A percentile compares a stretch with the other conserved stretches of the same genome.
phyloP scores from a whole-genome alignment of 805 yeast species.

The Hanseniaspora mollemarum region DNA sequence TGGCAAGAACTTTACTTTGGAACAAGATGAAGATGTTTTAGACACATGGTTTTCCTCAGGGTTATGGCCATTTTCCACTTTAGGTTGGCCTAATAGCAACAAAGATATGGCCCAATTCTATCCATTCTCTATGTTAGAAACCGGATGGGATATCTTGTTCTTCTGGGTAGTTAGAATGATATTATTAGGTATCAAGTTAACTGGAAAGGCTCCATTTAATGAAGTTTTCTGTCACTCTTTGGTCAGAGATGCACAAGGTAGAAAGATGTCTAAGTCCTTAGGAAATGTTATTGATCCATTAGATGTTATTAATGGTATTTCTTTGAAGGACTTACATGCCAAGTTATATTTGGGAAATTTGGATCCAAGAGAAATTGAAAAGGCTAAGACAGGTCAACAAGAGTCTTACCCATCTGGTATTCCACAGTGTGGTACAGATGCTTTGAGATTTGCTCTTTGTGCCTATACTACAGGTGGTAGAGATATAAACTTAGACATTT shows the following conservation, averaged over 20 bases:
- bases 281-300: slow-evolving; percentile 95
- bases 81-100: slow-evolving; percentile 87
- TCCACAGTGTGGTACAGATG: slow-evolving; percentile 99
- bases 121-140: slow-evolving; percentile 90
- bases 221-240: slow-evolving; percentile 97
- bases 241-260: slow-evolving; percentile 97
- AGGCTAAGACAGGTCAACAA: slow-evolving; percentile 79
- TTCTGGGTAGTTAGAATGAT: slow-evolving; percentile 99
- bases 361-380: slow-evolving; percentile 76
- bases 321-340: slow-evolving; percentile 66
- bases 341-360: slow-evolving; percentile 72
- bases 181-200: slow-evolving; percentile 75
- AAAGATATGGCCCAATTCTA: slow-evolving; percentile 64
- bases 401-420: slow-evolving; percentile 90
- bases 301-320: slow-evolving; percentile 84
- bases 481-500: slow-evolving; percentile 89
- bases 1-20: slow-evolving; percentile 54
- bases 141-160: slow-evolving; percentile 98
- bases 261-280: slow-evolving; percentile 95
- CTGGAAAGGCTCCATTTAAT: slow-evolving; percentile 83
- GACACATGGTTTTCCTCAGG: slow-evolving; percentile 99
- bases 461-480: slow-evolving; percentile 98
- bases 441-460: slow-evolving; percentile 93
- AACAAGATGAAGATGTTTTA: slow-evolving; percentile 94
- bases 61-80: slow-evolving; percentile 91